Evolutionary conservation across 495 filamentous ascomycete genomes (phyloP), one percentile per base, ranked within the genome.

Genomic region (Neurospora sp.): DNA sequence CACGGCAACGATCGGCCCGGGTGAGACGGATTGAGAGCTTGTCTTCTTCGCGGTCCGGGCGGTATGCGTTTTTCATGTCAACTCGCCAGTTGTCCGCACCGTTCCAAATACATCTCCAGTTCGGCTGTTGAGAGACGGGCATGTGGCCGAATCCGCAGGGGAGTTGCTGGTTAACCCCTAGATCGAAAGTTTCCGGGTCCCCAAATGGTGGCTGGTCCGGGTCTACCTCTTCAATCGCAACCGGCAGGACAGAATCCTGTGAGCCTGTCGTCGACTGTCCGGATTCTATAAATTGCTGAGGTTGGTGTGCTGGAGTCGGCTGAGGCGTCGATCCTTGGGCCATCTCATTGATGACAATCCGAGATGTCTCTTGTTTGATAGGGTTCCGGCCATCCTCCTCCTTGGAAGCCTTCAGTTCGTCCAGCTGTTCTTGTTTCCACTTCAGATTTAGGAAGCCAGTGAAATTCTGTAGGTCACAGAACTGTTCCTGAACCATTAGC

Each of bases 321-420:
- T 0, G 31, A 4, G 54, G 54, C 54, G 3, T 18, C 54, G 14
- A 18, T 66, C 6, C 27, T 9, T 66, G 27, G 14, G 0, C 3
- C 3, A 9, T 10, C 0, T 18, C 1, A 1, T 1, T 37, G 12
- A 35, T 5, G 5, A 14, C 11, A 35, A 66, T 35, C 1, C 0
- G 2, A 6, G 54, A 4, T 18, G 0, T 4, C 23, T 62, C 5
- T 35, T 16, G 6, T 9, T 62, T 62, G 6, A 4, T 0, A 18
- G 5, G 6, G 23, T 18, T 4, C 54, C 2, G 12, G 3, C 5
- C 5, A 18, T 16, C 7, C 14, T 0, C 27, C 1, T 37, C 5
- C 3, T 4, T 4, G 2, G 5, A 0, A 16, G 6, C 6, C 5
- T 7, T 62, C 6, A 0, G 5, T 4, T 0, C 2, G 11, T 66